Evolutionary conservation across 2,329 filamentous ascomycete species (phyloP).

Genomic region (Xylariomycetidae sp.): DNA sequence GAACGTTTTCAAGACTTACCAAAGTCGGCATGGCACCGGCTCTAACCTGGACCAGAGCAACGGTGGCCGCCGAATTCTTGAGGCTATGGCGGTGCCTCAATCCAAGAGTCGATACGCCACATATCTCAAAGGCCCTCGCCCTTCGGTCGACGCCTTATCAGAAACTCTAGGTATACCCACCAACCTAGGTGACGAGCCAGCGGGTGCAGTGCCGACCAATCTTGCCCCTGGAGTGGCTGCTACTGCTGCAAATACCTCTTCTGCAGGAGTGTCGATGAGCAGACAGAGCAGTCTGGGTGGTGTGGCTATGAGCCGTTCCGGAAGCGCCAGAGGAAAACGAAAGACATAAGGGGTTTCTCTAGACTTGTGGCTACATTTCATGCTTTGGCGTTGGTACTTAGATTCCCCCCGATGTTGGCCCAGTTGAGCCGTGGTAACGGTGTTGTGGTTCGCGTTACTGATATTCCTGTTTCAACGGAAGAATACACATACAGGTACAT

Average conservation of each 20-base stretch:
- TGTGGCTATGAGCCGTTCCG: conserved; percentile 51
- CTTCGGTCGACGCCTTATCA: conserved; percentile 44
- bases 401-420: too few species aligned
- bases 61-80: conserved; percentile 51
- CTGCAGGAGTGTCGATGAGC: conserved; percentile 46
- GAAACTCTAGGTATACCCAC: conserved; percentile 46
- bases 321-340: conserved; percentile 42
- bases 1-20: conserved; percentile 53
- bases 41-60: conserved; percentile 51
- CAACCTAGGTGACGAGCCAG: conserved; percentile 39
- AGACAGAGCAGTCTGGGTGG: conserved; percentile 52
- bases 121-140: conserved; percentile 40
- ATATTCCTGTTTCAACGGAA: too few species aligned
- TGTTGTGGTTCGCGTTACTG: too few species aligned
- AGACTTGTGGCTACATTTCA: too few species aligned
- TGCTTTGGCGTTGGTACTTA: too few species aligned
- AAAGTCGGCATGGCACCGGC: conserved; percentile 47
- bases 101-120: conserved; percentile 44
- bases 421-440: too few species aligned
- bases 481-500: too few species aligned
- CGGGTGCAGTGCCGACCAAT: conserved; percentile 22
- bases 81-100: conserved; percentile 47
- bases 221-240: conserved; percentile 10
- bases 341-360: conserved; percentile 14
- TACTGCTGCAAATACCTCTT: conserved; percentile 13